A percentile compares a stretch with the other conserved stretches of the same genome.
These are phyloP conservation scores for Trichoderma brevicompactum DNA, from an alignment of 2,329 filamentous ascomycete species.

Conservation along the genomic window DNA sequence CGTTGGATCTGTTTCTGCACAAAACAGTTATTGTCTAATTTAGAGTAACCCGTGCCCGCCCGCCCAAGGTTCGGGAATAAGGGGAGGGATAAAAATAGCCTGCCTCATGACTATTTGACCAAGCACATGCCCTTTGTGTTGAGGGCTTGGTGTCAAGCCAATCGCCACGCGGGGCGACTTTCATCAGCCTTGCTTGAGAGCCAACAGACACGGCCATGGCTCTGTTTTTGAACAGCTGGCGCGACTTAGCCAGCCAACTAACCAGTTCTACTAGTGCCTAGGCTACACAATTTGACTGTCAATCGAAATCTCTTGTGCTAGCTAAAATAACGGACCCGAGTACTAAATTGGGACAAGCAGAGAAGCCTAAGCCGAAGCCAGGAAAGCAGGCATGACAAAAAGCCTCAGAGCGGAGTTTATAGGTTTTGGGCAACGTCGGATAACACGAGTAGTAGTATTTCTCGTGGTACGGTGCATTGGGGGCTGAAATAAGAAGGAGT, in stretches of 20 bases:
- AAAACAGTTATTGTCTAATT: neutral
- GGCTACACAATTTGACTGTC: neutral
- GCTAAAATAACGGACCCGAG: neutral
- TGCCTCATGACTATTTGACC: neutral
- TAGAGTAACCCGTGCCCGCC: neutral
- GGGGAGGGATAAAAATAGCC: conserved; percentile 13
- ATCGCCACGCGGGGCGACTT: conserved; percentile 8
- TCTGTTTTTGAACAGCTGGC: neutral
- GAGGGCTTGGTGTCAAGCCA: conserved; percentile 1
- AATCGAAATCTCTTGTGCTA: neutral
- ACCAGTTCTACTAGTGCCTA: neutral
- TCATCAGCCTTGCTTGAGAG: conserved; percentile 8
- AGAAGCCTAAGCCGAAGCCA: conserved; percentile 17
- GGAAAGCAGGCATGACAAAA: conserved; percentile 14
- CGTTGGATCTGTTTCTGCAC: neutral
- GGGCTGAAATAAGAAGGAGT: neutral
- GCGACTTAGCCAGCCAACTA: conserved; percentile 2
- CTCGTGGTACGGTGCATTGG: neutral
- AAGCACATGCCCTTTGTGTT: neutral
- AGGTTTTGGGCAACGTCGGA: neutral
- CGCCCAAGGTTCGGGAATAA: neutral
- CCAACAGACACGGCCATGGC: neutral
- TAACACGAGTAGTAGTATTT: neutral
- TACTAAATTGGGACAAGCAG: conserved; percentile 12
- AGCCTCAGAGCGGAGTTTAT: neutral